A percentile compares a stretch with the other conserved stretches of the same genome.
Conservation (phyloP, 192 early-diverging fungal species). For the Backusella parvicylindrica region DNA sequence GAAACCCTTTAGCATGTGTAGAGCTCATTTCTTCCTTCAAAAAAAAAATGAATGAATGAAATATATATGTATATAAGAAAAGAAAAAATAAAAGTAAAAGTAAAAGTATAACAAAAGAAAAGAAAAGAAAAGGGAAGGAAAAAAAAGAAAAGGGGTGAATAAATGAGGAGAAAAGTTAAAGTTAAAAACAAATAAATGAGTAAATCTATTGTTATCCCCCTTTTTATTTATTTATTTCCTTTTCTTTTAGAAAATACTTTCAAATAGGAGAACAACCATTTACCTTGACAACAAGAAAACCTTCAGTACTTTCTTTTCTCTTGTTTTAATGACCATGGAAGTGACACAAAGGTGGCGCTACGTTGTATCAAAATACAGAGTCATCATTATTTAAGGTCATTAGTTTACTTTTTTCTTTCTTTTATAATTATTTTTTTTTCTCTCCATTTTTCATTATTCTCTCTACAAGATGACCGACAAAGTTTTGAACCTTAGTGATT, state of each 20-base stretch:
- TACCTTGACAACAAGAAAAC: neutral
- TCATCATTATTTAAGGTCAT: neutral
- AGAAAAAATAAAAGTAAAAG: neutral
- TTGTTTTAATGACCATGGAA: neutral
- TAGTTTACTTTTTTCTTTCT: neutral
- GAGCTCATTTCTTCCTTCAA: neutral
- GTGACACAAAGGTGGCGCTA: neutral
- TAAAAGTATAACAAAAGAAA: neutral
- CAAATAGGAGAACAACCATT: neutral
- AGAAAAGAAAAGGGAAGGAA: neutral
- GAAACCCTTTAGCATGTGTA: neutral
- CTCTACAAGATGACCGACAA: conserved; percentile 5
- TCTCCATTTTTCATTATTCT: neutral
- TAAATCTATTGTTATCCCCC: too few species aligned
- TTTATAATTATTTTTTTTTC: neutral
- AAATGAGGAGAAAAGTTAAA: neutral
- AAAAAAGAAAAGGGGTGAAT: neutral
- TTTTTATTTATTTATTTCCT: neutral
- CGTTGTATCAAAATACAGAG: neutral
- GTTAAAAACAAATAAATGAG: too few species aligned
- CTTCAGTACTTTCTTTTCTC: neutral
- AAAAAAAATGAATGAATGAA: neutral
- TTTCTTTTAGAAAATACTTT: too few species aligned
- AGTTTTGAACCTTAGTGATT: conserved; percentile 21
- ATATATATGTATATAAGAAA: neutral